These are phyloP conservation scores for Agastache rugosa DNA, from an alignment of 257 asterid species.

Conservation along the genomic window DNA sequence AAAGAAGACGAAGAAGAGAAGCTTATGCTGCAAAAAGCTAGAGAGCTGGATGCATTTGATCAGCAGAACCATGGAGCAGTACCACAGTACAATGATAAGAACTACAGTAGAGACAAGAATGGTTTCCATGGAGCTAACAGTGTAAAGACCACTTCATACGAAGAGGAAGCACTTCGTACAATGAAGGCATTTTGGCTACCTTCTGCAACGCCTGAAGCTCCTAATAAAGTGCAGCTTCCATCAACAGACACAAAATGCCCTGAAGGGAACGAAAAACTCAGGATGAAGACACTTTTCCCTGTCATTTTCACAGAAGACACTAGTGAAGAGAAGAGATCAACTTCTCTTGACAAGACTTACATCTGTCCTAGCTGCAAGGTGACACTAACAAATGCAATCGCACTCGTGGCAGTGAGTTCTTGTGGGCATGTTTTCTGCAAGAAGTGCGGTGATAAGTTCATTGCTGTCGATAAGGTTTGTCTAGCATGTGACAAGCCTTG, in stretches of 20 bases:
- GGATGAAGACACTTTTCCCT: slow-evolving; percentile 77
- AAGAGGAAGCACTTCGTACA: slow-evolving; percentile 94
- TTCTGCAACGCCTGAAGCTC: slow-evolving; percentile 94
- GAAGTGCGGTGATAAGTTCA: slow-evolving; percentile 82
- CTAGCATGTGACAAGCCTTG: slow-evolving; percentile 83
- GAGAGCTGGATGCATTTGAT: slow-evolving; percentile 85
- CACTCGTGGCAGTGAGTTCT: slow-evolving; percentile 78
- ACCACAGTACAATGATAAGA: slow-evolving; percentile 80
- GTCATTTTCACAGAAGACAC: slow-evolving; percentile 67
- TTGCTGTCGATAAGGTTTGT: slow-evolving; percentile 88
- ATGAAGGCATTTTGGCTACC: slow-evolving; percentile 99
- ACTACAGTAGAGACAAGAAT: slow-evolving; percentile 64
- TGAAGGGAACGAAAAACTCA: slow-evolving; percentile 86
- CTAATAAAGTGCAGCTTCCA: slow-evolving; percentile 78
- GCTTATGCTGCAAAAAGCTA: slow-evolving; percentile 56
- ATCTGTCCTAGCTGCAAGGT: slow-evolving; percentile 96
- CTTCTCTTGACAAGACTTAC: slow-evolving; percentile 66
- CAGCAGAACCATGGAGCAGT: slow-evolving; percentile 95
- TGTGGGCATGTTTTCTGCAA: slow-evolving; percentile 97
- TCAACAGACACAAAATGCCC: slow-evolving; percentile 78
- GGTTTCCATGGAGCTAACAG: slow-evolving; percentile 98
- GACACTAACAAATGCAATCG: slow-evolving; percentile 70
- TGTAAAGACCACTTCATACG: slow-evolving; percentile 84
- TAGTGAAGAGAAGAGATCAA: slow-evolving; percentile 56
- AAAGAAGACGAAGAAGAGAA: slow-evolving; percentile 79